Evolutionary conservation across 768 basidiomycete genomes (phyloP).

Genomic region (Rubroboletus satanas): DNA sequence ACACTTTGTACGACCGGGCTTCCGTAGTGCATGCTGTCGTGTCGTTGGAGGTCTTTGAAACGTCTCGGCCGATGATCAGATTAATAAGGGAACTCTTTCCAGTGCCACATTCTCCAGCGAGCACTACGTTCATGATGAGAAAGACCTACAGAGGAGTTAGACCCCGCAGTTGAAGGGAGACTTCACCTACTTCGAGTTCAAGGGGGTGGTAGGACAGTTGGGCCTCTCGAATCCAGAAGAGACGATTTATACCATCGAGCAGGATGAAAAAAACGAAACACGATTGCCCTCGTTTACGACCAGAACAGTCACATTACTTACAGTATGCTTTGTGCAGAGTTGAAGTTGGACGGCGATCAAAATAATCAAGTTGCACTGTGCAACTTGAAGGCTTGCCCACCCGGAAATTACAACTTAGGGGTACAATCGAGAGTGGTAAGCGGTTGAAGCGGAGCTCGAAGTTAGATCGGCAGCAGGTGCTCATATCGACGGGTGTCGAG

Average conservation of each 20-base stretch:
- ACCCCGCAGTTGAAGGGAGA: background rate
- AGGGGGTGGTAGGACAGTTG: background rate
- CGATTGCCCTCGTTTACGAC: background rate
- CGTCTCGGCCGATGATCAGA: slow-evolving; percentile 9
- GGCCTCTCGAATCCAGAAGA: background rate
- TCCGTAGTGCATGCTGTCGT: slow-evolving; percentile 16
- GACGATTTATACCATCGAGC: slow-evolving; percentile 5
- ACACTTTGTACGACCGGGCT: slow-evolving; percentile 4
- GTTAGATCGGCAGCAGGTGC: slow-evolving; percentile 7
- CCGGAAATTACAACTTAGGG: slow-evolving; percentile 9
- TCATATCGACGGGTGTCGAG: slow-evolving; percentile 14
- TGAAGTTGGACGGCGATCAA: background rate
- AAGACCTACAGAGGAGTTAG: slow-evolving; percentile 5
- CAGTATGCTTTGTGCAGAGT: background rate
- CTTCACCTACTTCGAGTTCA: background rate
- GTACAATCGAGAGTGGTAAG: slow-evolving; percentile 9
- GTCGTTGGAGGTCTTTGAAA: slow-evolving; percentile 19
- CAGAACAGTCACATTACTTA: background rate
- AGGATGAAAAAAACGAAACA: background rate
- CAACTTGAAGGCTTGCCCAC: background rate
- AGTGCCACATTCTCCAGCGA: slow-evolving; percentile 21
- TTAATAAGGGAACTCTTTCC: slow-evolving; percentile 29
- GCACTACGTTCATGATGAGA: slow-evolving; percentile 18
- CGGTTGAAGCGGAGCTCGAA: slow-evolving; percentile 23
- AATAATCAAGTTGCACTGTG: background rate